These are phyloP conservation scores for Saccharomycopsis synnaedendra DNA, from an alignment of 805 yeast species.

Conservation along the genomic window DNA sequence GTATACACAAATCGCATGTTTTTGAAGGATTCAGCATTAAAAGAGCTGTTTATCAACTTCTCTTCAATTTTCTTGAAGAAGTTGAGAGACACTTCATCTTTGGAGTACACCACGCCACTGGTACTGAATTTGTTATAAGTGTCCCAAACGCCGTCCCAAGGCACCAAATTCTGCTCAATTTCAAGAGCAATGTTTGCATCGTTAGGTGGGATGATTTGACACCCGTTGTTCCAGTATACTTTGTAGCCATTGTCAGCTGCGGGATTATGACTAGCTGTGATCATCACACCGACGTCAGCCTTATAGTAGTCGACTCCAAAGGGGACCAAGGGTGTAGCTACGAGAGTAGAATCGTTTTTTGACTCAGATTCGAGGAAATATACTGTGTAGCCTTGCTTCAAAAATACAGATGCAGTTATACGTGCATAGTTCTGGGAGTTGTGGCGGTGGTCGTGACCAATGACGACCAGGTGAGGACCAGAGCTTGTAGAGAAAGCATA, in stretches of 20 bases:
- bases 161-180: constrained; percentile 50
- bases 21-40: constrained; percentile 13
- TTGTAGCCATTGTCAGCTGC: constrained; percentile 90
- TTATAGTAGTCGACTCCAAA: constrained; percentile 54
- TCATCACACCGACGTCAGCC: constrained; percentile 84
- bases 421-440: constrained; percentile 73
- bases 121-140: constrained; percentile 17
- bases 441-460: constrained; percentile 89
- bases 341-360: constrained; percentile 20
- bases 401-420: constrained; percentile 65
- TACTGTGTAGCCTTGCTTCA: constrained; percentile 58
- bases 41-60: not conserved
- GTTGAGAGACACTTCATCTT: constrained; percentile 28
- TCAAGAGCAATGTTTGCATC: constrained; percentile 59
- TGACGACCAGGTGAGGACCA: constrained; percentile 33
- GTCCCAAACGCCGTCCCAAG: constrained; percentile 47
- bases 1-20: constrained; percentile 62
- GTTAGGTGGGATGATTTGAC: constrained; percentile 92
- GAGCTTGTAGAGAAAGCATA: constrained; percentile 28
- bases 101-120: constrained; percentile 27
- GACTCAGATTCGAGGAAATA: constrained; percentile 32
- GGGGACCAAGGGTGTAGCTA: constrained; percentile 90
- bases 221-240: constrained; percentile 88
- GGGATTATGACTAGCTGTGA: constrained; percentile 92
- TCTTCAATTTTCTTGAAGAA: constrained; percentile 29